Evolutionary conservation across 2,329 filamentous ascomycete genomes (phyloP).

Genomic region (Alternaria gaisen): DNA sequence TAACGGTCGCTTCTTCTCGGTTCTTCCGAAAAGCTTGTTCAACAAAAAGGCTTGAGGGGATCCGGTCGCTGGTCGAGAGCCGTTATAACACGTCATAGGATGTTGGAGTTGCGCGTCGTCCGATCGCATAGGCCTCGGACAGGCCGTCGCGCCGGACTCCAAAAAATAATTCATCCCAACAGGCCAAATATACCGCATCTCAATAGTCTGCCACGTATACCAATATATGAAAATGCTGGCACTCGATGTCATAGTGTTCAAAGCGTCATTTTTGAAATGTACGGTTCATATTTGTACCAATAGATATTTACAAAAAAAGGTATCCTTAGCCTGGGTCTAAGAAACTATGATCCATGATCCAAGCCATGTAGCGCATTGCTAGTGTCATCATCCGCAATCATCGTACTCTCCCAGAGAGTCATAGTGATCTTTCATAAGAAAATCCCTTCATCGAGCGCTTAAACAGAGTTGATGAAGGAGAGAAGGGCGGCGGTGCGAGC

Average conservation of each 20-base stretch:
- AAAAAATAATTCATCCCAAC: not conserved
- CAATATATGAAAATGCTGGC: not conserved
- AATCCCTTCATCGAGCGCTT: not conserved
- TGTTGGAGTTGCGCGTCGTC: not conserved
- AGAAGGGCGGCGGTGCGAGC: constrained; percentile 25
- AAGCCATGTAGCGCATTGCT: not conserved
- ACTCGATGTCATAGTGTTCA: not conserved
- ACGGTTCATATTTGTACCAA: not conserved
- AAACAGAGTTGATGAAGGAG: constrained; percentile 35
- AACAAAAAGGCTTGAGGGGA: not conserved
- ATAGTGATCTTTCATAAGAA: not conserved
- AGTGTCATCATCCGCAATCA: constrained; percentile 2
- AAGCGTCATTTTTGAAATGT: not conserved
- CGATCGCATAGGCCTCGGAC: not conserved
- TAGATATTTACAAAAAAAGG: constrained; percentile 3
- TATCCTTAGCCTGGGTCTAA: not conserved
- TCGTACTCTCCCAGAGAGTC: not conserved
- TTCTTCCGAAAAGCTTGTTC: not conserved
- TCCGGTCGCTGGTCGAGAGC: not conserved
- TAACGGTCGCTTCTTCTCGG: not conserved
- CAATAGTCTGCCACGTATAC: not conserved
- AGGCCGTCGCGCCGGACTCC: not conserved
- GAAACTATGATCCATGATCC: not conserved
- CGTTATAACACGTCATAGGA: not conserved
- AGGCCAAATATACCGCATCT: not conserved